Evolutionary conservation across 2,329 filamentous ascomycete genomes (phyloP).

Genomic region (Stachybotrys echinatus): DNA sequence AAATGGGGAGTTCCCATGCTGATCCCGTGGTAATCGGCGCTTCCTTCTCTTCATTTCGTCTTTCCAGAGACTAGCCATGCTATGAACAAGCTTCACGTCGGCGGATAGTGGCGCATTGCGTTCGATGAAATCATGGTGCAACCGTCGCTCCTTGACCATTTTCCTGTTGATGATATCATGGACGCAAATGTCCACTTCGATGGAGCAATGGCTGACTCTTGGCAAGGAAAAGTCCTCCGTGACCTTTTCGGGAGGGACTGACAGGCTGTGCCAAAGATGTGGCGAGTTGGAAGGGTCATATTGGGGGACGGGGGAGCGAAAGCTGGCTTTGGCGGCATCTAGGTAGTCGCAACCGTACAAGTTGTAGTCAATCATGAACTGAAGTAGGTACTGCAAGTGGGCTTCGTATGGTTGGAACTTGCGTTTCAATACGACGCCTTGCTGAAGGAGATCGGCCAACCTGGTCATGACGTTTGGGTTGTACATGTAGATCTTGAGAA

Average conservation of each 20-base stretch:
- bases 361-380: slow-evolving; percentile 99
- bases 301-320: slow-evolving; percentile 70
- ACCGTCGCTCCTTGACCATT: slow-evolving; percentile 65
- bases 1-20: slow-evolving; percentile 69
- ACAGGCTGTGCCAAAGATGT: slow-evolving; percentile 76
- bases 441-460: slow-evolving; percentile 77
- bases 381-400: slow-evolving; percentile 84
- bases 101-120: slow-evolving; percentile 54
- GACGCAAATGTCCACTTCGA: slow-evolving; percentile 86
- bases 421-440: slow-evolving; percentile 80
- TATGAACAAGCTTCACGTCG: slow-evolving; percentile 81
- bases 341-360: slow-evolving; percentile 91
- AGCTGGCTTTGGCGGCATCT: slow-evolving; percentile 63
- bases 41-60: slow-evolving; percentile 81
- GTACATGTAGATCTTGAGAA: slow-evolving; percentile 90
- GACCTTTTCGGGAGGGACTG: slow-evolving; percentile 47
- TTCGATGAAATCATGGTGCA: slow-evolving; percentile 88
- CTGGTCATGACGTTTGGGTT: slow-evolving; percentile 85
- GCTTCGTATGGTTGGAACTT: slow-evolving; percentile 90
- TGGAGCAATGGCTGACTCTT: slow-evolving; percentile 77
- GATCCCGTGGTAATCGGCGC: slow-evolving; percentile 58
- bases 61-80: slow-evolving; percentile 90
- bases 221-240: slow-evolving; percentile 60
- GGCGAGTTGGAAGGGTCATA: slow-evolving; percentile 54
- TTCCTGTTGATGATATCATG: slow-evolving; percentile 82